A percentile compares a stretch with the other conserved stretches of the same genome.
phyloP scores from a whole-genome alignment of 2,329 filamentous ascomycete species.

The Aspergillus aculeatinus region DNA sequence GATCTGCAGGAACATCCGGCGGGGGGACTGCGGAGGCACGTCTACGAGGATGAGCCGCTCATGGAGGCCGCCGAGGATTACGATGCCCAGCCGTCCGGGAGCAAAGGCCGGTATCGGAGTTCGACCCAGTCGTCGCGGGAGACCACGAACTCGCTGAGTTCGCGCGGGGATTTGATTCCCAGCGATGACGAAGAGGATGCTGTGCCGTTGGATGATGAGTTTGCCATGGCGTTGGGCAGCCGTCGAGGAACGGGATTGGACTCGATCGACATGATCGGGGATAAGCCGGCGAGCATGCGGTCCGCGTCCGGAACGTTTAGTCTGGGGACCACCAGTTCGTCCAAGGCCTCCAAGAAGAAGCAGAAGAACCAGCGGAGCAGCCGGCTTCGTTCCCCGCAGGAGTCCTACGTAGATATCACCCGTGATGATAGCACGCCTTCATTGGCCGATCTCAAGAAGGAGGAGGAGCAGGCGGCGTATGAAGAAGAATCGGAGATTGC shows the following conservation, averaged over 20 bases:
- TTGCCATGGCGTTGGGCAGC: slow-evolving; percentile 73
- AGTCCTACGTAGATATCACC: slow-evolving; percentile 28
- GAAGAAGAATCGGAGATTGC: slow-evolving; percentile 59
- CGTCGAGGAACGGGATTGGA: slow-evolving; percentile 60
- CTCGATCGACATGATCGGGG: slow-evolving; percentile 69
- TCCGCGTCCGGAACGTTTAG: slow-evolving; percentile 50
- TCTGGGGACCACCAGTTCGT: slow-evolving; percentile 40
- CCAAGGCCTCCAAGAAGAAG: slow-evolving; percentile 44
- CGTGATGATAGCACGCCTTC: slow-evolving; percentile 44
- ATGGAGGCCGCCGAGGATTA: slow-evolving; percentile 61
- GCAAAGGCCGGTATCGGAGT: slow-evolving; percentile 60
- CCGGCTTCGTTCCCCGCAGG: slow-evolving; percentile 27
- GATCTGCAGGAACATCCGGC: slow-evolving; percentile 86
- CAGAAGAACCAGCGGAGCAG: slow-evolving; percentile 33
- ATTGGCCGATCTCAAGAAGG: slow-evolving; percentile 55
- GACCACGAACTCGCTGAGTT: slow-evolving; percentile 82
- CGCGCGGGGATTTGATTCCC: slow-evolving; percentile 84
- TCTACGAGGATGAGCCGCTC: slow-evolving; percentile 67
- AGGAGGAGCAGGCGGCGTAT: slow-evolving; percentile 55
- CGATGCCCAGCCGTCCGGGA: slow-evolving; percentile 19
- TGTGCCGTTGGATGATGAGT: slow-evolving; percentile 88
- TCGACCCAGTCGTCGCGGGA: slow-evolving; percentile 75
- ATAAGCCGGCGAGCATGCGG: slow-evolving; percentile 50
- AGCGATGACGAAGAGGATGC: slow-evolving; percentile 94
- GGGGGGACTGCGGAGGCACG: slow-evolving; percentile 43